These are phyloP conservation scores for Coemansia sp. DNA, from an alignment of 192 early-diverging fungal species.

Conservation along the genomic window DNA sequence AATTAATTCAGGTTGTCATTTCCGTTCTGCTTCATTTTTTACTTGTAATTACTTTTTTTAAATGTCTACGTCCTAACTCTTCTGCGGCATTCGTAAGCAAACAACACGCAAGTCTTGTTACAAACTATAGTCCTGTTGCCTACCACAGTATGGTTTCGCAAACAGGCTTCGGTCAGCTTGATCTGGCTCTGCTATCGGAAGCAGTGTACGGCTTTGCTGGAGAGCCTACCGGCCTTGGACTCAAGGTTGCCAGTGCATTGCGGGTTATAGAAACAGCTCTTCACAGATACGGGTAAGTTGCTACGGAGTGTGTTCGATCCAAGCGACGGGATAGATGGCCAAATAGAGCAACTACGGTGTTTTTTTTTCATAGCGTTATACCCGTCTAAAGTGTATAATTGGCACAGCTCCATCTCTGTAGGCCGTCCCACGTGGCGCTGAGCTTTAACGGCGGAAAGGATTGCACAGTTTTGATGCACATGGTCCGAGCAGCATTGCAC, in stretches of 20 bases:
- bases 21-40: background rate
- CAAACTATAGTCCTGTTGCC: background rate
- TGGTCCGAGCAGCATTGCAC: slow-evolving; percentile 68
- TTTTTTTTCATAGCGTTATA: too few relatives aligned
- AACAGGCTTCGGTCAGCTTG: slow-evolving; percentile 22
- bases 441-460: slow-evolving; percentile 98
- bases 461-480: slow-evolving; percentile 87
- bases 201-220: slow-evolving; percentile 35
- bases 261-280: slow-evolving; percentile 51
- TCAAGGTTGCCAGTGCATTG: slow-evolving; percentile 35
- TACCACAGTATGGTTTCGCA: slow-evolving; percentile 35
- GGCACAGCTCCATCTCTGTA: slow-evolving; percentile 27
- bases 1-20: background rate
- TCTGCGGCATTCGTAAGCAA: background rate
- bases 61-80: background rate
- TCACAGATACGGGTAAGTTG: slow-evolving; percentile 50
- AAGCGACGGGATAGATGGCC: background rate
- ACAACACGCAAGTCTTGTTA: background rate
- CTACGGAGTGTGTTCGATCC: background rate
- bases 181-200: slow-evolving; percentile 27
- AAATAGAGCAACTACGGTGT: background rate
- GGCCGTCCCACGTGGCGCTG: slow-evolving; percentile 64
- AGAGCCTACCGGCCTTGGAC: slow-evolving; percentile 25
- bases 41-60: slow-evolving; percentile 4
- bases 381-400: background rate